Conservation (phyloP, 1,284 basidiomycete species). For the Caloboletus firmus region DNA sequence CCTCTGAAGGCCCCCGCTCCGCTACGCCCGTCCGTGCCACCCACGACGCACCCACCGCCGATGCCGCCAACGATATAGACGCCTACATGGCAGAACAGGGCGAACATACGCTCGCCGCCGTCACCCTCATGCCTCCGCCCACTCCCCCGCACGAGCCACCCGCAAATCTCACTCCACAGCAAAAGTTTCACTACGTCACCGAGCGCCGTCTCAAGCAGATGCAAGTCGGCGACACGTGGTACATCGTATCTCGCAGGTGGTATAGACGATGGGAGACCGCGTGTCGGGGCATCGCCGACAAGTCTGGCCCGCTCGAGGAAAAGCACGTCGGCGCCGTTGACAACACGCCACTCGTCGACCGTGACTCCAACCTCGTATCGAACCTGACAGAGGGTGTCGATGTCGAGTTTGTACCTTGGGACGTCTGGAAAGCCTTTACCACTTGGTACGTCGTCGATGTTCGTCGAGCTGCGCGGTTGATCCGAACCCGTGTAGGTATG, state of each 20-base stretch:
- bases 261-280: conserved; percentile 73
- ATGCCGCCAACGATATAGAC: conserved; percentile 50
- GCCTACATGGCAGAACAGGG: conserved; percentile 72
- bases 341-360: conserved; percentile 63
- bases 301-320: conserved; percentile 61
- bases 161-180: conserved; percentile 36
- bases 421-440: conserved; percentile 70
- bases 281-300: conserved; percentile 64
- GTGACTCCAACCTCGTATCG: conserved; percentile 49
- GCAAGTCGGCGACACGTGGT: conserved; percentile 74
- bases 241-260: conserved; percentile 71
- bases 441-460: conserved; percentile 53
- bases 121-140: conserved; percentile 25
- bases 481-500: conserved; percentile 58
- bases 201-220: conserved; percentile 49
- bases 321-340: conserved; percentile 72
- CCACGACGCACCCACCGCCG: conserved; percentile 33
- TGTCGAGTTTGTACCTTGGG: conserved; percentile 74
- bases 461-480: background rate
- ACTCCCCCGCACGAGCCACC: conserved; percentile 25
- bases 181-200: conserved; percentile 54
- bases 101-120: conserved; percentile 38
- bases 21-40: conserved; percentile 43
- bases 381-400: conserved; percentile 67
- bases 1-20: conserved; percentile 55